These are phyloP conservation scores for Babesia bigemina DNA, from an alignment of 169 alveolate genomes.

Conservation along the genomic window DNA sequence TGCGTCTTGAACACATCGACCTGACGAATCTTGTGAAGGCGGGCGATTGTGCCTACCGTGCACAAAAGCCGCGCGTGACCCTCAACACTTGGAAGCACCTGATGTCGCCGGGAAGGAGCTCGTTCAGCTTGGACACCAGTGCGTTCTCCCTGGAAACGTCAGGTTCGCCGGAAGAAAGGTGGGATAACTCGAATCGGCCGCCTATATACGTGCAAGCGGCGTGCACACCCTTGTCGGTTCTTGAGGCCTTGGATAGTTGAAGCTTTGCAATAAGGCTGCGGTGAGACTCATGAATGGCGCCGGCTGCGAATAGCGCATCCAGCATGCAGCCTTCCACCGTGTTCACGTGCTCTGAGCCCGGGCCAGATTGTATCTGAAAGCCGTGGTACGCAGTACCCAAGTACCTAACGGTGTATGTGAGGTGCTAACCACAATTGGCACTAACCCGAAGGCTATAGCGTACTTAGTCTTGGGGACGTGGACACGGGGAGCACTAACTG, in stretches of 20 bases:
- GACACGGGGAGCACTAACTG: conserved; percentile 15
- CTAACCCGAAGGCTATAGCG: conserved; percentile 69
- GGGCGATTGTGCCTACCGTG: conserved; percentile 47
- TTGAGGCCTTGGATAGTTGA: conserved; percentile 82
- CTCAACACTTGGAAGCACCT: conserved; percentile 72
- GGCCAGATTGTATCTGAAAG: conserved; percentile 77
- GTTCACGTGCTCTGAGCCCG: conserved; percentile 56
- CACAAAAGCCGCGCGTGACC: conserved; percentile 85
- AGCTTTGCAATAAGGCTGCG: conserved; percentile 55
- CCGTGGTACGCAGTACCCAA: conserved; percentile 82
- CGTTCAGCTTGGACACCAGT: conserved; percentile 59
- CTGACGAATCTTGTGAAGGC: background rate
- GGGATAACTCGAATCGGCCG: conserved; percentile 63
- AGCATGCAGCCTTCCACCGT: conserved; percentile 79
- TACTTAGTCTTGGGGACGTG: conserved; percentile 68
- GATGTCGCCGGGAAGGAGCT: conserved; percentile 71
- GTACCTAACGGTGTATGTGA: conserved; percentile 57
- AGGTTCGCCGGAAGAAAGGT: conserved; percentile 22
- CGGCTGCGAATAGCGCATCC: conserved; percentile 68
- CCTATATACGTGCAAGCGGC: conserved; percentile 79
- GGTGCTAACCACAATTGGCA: background rate
- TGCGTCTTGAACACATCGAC: conserved; percentile 81
- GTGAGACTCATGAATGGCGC: conserved; percentile 66
- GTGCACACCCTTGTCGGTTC: conserved; percentile 89
- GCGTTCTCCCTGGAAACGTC: conserved; percentile 49